phyloP scores from a whole-genome alignment of 164 flowering plant genomes.

The Liquidambar formosana region DNA sequence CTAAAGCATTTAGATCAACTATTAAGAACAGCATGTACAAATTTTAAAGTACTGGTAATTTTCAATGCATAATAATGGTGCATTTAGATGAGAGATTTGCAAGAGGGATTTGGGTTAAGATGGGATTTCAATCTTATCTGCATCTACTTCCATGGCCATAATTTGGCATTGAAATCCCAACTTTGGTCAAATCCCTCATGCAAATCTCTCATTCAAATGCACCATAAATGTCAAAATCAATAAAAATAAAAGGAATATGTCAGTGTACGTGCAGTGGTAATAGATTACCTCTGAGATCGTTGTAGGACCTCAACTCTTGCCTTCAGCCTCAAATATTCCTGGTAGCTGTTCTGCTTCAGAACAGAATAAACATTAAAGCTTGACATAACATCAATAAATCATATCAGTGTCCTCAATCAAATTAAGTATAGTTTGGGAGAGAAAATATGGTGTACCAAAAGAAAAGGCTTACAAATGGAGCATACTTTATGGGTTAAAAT shows the following conservation, averaged over 20 bases:
- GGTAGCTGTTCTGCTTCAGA: slow-evolving; percentile 29
- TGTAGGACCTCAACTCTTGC: slow-evolving; percentile 52
- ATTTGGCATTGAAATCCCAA: no score
- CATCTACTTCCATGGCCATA: no score
- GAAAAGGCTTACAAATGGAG: no score
- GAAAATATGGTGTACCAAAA: no score
- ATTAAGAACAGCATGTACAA: background rate
- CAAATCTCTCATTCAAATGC: no score
- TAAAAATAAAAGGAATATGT: background rate
- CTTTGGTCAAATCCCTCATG: no score
- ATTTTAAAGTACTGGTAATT: background rate
- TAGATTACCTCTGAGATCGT: slow-evolving; percentile 44
- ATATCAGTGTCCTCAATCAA: no score
- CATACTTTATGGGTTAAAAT: no score
- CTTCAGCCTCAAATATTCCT: slow-evolving; percentile 52
- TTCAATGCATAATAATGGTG: background rate
- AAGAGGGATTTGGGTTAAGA: no score
- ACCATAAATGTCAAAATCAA: background rate
- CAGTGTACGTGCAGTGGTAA: background rate
- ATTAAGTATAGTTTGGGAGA: no score
- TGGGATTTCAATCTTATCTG: no score
- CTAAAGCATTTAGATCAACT: slow-evolving; percentile 15
- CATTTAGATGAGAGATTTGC: no score
- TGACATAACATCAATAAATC: background rate
- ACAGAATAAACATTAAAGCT: background rate